Percentiles rank a stretch among this genome's conserved stretches.
Evolutionary conservation across 2,329 filamentous ascomycete genomes (phyloP).

Genomic region (Sporothrix phasma): DNA sequence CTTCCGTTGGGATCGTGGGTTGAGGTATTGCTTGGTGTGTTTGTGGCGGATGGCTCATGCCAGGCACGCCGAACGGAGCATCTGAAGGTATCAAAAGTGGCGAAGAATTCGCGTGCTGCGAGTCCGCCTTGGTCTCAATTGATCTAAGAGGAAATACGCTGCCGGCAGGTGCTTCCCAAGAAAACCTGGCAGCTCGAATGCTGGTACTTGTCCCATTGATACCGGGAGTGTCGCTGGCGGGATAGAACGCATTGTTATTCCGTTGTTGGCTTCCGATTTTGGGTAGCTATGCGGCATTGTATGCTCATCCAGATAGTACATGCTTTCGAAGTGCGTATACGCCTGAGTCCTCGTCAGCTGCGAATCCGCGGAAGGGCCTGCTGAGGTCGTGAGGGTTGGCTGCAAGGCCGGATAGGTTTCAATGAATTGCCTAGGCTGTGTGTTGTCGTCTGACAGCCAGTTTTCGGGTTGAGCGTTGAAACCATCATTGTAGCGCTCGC

Average conservation of each 20-base stretch:
- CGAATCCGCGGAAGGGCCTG: neutral
- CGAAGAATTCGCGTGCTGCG: neutral
- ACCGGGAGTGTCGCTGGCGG: neutral
- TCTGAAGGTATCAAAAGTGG: neutral
- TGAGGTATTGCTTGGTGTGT: neutral
- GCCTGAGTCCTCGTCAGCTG: slow-evolving; percentile 19
- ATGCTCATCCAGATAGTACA: slow-evolving; percentile 29
- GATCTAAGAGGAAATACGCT: neutral
- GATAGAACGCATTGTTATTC: neutral
- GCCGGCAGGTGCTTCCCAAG: neutral
- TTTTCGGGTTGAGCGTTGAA: slow-evolving; percentile 23
- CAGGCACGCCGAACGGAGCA: neutral
- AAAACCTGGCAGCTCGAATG: neutral
- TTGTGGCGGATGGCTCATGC: neutral
- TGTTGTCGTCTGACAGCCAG: slow-evolving; percentile 25
- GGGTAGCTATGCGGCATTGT: neutral
- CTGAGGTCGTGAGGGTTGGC: slow-evolving; percentile 22
- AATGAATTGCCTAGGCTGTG: slow-evolving; percentile 25
- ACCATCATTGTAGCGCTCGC: slow-evolving; percentile 18
- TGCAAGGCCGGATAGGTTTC: slow-evolving; percentile 30
- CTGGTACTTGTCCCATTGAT: neutral
- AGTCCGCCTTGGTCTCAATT: neutral
- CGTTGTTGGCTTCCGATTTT: neutral
- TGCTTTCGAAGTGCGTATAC: slow-evolving; percentile 27
- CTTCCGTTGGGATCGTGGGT: neutral